phyloP scores from a whole-genome alignment of 306 rosid species.

The Vigna mungo region DNA sequence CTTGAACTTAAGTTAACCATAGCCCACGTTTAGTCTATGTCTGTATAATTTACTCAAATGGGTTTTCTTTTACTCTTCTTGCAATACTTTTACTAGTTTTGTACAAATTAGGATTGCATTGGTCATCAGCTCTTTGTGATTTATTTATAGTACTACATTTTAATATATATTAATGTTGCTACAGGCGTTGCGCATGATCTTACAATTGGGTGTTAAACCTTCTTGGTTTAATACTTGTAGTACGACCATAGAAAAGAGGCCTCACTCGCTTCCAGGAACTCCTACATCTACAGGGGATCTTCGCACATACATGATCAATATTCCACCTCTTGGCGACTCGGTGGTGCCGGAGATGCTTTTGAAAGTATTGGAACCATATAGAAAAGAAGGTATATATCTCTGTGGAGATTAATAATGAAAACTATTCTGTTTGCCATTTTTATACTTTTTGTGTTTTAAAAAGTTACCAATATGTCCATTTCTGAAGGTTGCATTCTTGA shows the following conservation, averaged over 20 bases:
- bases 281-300: conserved; percentile 73
- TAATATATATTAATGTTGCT: conserved; percentile 38
- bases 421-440: conserved; percentile 29
- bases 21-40: neutral
- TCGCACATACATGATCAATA: conserved; percentile 76
- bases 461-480: conserved; percentile 43
- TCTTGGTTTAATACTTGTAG: conserved; percentile 95
- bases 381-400: conserved; percentile 74
- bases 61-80: conserved; percentile 9
- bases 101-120: conserved; percentile 11
- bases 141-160: conserved; percentile 18
- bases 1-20: conserved; percentile 6
- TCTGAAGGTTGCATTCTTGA: conserved; percentile 87
- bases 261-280: conserved; percentile 82
- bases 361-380: conserved; percentile 91
- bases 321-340: conserved; percentile 83
- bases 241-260: conserved; percentile 75
- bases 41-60: neutral
- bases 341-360: conserved; percentile 96
- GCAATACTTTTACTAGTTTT: conserved; percentile 28
- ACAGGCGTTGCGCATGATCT: conserved; percentile 92
- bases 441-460: conserved; percentile 36
- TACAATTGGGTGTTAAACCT: conserved; percentile 94
- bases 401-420: conserved; percentile 41
- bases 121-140: conserved; percentile 26